phyloP scores from a whole-genome alignment of 306 rosid species.

The Rubus parviflorus region DNA sequence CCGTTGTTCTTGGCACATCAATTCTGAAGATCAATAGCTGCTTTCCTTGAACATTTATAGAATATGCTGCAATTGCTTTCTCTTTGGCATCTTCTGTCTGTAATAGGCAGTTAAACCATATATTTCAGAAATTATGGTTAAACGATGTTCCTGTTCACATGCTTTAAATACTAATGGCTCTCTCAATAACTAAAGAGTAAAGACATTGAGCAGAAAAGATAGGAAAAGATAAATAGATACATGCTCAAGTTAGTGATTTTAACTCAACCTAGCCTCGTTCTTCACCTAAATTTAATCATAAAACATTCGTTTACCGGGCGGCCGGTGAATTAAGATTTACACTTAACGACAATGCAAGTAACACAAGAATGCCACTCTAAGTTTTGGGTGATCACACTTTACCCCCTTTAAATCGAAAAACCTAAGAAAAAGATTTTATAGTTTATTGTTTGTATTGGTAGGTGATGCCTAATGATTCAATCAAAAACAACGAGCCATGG shows the following conservation, averaged over 20 bases:
- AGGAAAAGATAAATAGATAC: not conserved
- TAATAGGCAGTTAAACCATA: conserved; percentile 3
- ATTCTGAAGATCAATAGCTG: conserved; percentile 21
- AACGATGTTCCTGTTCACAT: not conserved
- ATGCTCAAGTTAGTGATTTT: not conserved
- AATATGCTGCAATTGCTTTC: conserved; percentile 23
- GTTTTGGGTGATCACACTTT: not conserved
- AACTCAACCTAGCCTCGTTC: not conserved
- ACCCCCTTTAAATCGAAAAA: not conserved
- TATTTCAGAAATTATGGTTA: conserved; percentile 10
- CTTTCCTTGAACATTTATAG: conserved; percentile 19
- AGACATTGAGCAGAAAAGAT: not conserved
- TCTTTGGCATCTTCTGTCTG: conserved; percentile 38
- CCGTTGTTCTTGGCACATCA: conserved; percentile 34
- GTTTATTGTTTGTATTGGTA: not conserved
- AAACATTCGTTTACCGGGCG: not conserved
- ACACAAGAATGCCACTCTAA: not conserved
- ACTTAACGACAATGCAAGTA: not conserved
- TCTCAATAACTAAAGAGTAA: not conserved
- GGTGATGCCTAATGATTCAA: not conserved
- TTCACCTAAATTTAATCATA: not conserved
- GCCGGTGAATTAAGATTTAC: not conserved
- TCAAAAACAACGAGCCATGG: not conserved
- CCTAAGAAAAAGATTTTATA: not conserved
- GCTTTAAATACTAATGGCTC: not conserved